These are phyloP conservation scores for Magnolia sinica DNA, from an alignment of 164 flowering plant species.

Conservation along the genomic window DNA sequence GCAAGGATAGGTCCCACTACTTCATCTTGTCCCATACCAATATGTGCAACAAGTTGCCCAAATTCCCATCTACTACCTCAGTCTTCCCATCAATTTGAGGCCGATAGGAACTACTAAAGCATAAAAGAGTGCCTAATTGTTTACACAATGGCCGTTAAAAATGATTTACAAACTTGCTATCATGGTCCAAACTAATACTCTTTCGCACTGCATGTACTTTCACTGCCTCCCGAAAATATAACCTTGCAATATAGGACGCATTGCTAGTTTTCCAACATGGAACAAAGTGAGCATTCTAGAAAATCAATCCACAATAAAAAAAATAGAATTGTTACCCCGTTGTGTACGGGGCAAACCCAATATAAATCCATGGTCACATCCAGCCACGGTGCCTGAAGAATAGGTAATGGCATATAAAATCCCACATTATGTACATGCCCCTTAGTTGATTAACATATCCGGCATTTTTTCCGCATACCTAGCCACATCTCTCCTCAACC, in stretches of 20 bases:
- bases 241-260: no score
- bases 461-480: background rate
- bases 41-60: background rate
- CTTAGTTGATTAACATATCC: background rate
- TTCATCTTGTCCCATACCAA: no score
- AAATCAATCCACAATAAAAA: no score
- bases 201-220: no score
- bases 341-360: background rate
- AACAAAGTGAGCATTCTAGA: no score
- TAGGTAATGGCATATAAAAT: background rate
- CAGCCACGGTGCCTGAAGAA: slow-evolving; percentile 1
- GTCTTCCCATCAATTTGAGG: background rate
- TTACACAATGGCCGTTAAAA: background rate
- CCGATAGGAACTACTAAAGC: background rate
- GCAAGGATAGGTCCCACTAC: background rate
- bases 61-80: no score
- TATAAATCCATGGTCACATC: background rate
- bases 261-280: no score
- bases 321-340: background rate
- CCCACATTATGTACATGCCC: background rate
- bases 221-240: no score
- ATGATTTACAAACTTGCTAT: background rate
- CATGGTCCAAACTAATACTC: no score
- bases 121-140: background rate
- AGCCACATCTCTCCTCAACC: background rate